Conservation (phyloP, 78 protist species). For the Andalucia godoyi region DNA sequence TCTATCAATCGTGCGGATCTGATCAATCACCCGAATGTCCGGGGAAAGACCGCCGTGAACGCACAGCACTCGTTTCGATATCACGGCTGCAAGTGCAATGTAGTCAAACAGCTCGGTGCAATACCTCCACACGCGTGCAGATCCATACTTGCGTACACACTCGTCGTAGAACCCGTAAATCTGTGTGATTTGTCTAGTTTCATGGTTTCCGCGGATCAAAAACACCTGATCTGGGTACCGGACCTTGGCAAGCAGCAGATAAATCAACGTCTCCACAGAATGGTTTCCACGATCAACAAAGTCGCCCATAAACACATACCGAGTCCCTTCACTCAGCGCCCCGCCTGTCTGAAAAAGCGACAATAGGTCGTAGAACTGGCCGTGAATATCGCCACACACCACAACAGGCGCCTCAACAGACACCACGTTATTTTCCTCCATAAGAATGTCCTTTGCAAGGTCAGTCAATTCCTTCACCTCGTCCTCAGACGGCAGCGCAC, state of each 20-base stretch:
- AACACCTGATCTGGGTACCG: constrained; percentile 78
- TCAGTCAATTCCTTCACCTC: too few species aligned
- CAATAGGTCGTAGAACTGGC: too few species aligned
- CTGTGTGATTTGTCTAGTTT: constrained; percentile 85
- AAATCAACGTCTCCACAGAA: constrained; percentile 88
- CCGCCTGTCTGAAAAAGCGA: too few species aligned
- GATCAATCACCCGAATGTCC: constrained; percentile 71
- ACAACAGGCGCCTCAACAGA: too few species aligned
- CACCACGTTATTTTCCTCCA: too few species aligned
- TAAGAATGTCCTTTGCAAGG: too few species aligned
- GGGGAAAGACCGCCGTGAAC: constrained; percentile 41
- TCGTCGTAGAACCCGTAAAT: constrained; percentile 12
- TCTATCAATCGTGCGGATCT: constrained; percentile 64
- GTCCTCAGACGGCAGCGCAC: too few species aligned
- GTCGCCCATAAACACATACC: too few species aligned
- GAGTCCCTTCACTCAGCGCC: too few species aligned
- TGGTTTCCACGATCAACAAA: constrained; percentile 95
- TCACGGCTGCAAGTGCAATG: constrained; percentile 79
- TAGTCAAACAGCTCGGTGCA: constrained; percentile 90
- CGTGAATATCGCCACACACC: too few species aligned
- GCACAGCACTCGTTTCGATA: constrained; percentile 22
- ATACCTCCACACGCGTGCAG: constrained; percentile 83
- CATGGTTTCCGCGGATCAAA: constrained; percentile 95
- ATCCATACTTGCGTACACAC: too few species aligned
- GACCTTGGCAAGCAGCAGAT: constrained; percentile 79